Percentiles rank a stretch among this genome's conserved stretches.
These are phyloP conservation scores for Podospora sp. DNA, from an alignment of 495 filamentous ascomycete genomes.

Conservation along the genomic window DNA sequence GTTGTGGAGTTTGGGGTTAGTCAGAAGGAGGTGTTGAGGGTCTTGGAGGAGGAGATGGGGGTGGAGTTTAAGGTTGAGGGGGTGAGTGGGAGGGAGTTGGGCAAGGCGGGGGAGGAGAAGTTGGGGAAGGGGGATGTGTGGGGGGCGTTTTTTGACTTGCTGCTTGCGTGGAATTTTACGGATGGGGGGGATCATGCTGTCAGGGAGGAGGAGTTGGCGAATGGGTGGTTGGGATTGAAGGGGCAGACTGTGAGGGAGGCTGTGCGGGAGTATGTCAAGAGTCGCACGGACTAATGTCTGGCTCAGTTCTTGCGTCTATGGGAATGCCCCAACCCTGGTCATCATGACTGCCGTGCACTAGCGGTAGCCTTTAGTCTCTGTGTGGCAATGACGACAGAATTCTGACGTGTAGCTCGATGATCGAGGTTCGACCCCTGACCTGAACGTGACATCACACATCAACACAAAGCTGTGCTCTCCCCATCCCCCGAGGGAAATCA, in stretches of 20 bases:
- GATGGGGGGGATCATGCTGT: constrained; percentile 8
- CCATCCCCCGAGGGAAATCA: no score
- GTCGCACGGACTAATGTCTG: no score
- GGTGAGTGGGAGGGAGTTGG: background rate
- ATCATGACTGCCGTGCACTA: no score
- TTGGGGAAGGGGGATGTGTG: background rate
- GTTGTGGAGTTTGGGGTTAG: constrained; percentile 9
- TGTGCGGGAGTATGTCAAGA: background rate
- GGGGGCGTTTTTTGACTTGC: background rate
- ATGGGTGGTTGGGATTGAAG: background rate
- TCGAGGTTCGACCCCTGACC: no score
- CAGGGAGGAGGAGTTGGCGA: constrained; percentile 1
- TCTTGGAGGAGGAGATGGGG: constrained; percentile 5
- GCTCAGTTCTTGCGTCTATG: no score
- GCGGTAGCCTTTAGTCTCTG: no score
- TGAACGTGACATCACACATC: no score
- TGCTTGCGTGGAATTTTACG: constrained; percentile 4
- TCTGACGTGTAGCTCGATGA: no score
- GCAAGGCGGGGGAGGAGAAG: background rate
- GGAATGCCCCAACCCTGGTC: no score
- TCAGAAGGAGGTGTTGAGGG: constrained; percentile 6
- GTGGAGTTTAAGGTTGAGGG: background rate
- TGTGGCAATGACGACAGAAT: no score
- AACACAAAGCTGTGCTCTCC: no score
- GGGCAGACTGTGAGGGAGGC: background rate